phyloP scores from a whole-genome alignment of 768 basidiomycete species.

The Lenzites betulinus region DNA sequence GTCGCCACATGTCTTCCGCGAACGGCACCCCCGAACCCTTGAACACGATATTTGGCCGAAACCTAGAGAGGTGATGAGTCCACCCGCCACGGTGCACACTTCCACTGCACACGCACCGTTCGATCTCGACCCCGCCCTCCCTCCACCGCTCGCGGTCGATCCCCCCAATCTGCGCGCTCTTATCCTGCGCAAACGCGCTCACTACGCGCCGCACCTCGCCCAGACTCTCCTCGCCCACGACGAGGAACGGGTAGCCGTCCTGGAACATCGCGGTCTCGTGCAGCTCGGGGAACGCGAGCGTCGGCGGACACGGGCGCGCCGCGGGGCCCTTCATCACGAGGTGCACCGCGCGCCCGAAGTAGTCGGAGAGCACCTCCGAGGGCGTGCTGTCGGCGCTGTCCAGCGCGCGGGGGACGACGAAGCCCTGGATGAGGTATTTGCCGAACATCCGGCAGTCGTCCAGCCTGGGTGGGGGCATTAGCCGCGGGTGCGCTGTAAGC shows the following conservation, averaged over 20 bases:
- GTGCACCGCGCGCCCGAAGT: slow-evolving; percentile 61
- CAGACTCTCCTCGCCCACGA: slow-evolving; percentile 70
- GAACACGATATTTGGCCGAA: slow-evolving; percentile 76
- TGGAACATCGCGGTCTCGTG: slow-evolving; percentile 60
- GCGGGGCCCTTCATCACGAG: slow-evolving; percentile 68
- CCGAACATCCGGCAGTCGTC: slow-evolving; percentile 54
- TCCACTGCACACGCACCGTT: slow-evolving; percentile 48
- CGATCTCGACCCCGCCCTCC: slow-evolving; percentile 50
- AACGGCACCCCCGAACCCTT: slow-evolving; percentile 65
- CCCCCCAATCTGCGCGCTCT: slow-evolving; percentile 26
- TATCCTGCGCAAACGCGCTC: slow-evolving; percentile 50
- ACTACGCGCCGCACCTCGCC: slow-evolving; percentile 50
- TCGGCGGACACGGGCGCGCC: slow-evolving; percentile 52
- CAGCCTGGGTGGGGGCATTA: slow-evolving; percentile 42
- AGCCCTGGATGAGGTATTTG: slow-evolving; percentile 57
- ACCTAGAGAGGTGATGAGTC: slow-evolving; percentile 43
- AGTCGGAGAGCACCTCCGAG: slow-evolving; percentile 59
- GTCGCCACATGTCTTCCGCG: slow-evolving; percentile 70
- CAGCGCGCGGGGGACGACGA: slow-evolving; percentile 53
- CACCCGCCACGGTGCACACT: not conserved
- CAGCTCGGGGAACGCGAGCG: slow-evolving; percentile 57
- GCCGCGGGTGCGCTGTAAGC: not conserved
- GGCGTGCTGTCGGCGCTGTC: slow-evolving; percentile 40
- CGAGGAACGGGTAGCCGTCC: slow-evolving; percentile 70
- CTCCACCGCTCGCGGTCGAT: slow-evolving; percentile 49